phyloP scores from a whole-genome alignment of 805 yeast genomes.

The Candida germanica region DNA sequence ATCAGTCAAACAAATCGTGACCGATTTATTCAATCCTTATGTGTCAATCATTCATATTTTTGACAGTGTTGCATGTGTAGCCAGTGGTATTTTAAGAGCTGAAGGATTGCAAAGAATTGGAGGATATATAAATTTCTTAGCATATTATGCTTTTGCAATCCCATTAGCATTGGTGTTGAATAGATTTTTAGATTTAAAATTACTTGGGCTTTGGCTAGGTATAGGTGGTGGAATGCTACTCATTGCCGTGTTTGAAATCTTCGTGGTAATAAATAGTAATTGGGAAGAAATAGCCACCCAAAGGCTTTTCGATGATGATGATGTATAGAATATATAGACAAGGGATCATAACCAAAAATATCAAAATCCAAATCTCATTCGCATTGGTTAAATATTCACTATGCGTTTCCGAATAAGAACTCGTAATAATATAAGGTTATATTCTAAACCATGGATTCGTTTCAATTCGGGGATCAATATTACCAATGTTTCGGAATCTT shows the following conservation, averaged over 20 bases:
- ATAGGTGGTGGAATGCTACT: slow-evolving; percentile 60
- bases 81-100: slow-evolving; percentile 72
- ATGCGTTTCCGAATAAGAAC: too few relatives aligned
- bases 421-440: too few relatives aligned
- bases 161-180: slow-evolving; percentile 66
- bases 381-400: too few relatives aligned
- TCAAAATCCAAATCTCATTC: too few relatives aligned
- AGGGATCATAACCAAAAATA: too few relatives aligned
- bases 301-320: background rate
- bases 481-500: background rate
- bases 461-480: slow-evolving; percentile 2
- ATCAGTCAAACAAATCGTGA: slow-evolving; percentile 52
- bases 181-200: slow-evolving; percentile 36
- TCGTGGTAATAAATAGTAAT: slow-evolving; percentile 45
- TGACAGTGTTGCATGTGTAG: slow-evolving; percentile 69
- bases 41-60: slow-evolving; percentile 63
- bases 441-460: too few relatives aligned
- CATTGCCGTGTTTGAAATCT: slow-evolving; percentile 49
- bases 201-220: slow-evolving; percentile 74
- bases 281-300: slow-evolving; percentile 44
- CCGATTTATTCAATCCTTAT: slow-evolving; percentile 53
- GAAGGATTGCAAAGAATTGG: slow-evolving; percentile 76
- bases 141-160: slow-evolving; percentile 67
- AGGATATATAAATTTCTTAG: slow-evolving; percentile 63
- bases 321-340: too few relatives aligned